Base-by-base conservation (phyloP, 441 rosid genomes). In the Cnidoscolus chayamansa region DNA sequence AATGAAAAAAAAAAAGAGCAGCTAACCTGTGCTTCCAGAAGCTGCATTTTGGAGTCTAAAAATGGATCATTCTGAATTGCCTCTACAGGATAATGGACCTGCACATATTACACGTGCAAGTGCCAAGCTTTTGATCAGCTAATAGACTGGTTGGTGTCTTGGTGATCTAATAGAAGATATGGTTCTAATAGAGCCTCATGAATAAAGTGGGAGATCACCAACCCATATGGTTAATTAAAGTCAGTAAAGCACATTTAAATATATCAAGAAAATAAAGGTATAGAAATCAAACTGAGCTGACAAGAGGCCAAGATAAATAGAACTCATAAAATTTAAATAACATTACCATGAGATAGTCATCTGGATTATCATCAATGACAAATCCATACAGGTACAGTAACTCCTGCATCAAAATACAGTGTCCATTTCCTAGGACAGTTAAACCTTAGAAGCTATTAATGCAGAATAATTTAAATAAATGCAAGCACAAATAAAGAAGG, bases 21-120 rank as follows among this genome's bases (percentile, higher is more conserved):
- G 72, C 84, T 80, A 68, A 89, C 98, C 93, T 91, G 97, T 60
- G 90, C 92, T 81, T 88, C 89, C 61, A 94, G 90, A 76, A 94
- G 93, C 84, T 87, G 92, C 72, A 85, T 78, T 79, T 88, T 94
- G 78, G 92, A 81, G 62, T 92, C 98, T 35, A 95, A 83, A 58
- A 86, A 83, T 40, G 88, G 85, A 79, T 79, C 76, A 55, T 77
- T 84, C 64, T 84, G 85, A 73, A 90, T 83, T 63, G 96, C 98
- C 83, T 91, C 98, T 7, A 78, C 80, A 12, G 98, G 98, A 82
- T 91, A 91, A 84, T 91, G 92, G 13, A 94, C 87, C 98, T 94
- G 85, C 57, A 75, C 45, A 62, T 43, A 63, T 61, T 68, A 75
- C 64, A 62, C 35, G 56, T 65, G 56, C 67, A 68, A 74, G 58